Conservation (phyloP, 305 asterid genomes). For the Rubia tinctorum region DNA sequence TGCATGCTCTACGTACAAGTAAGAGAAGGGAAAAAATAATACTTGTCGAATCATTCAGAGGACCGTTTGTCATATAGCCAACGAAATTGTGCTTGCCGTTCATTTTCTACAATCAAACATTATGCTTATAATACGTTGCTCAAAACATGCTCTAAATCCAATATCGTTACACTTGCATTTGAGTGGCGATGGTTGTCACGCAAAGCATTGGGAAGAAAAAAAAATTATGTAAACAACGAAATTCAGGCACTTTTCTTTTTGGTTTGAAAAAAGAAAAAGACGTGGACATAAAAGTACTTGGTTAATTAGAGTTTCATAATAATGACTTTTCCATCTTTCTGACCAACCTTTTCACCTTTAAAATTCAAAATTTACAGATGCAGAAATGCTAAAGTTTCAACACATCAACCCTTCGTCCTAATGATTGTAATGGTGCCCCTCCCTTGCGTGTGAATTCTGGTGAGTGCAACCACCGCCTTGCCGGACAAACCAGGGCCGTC, state of each 20-base stretch:
- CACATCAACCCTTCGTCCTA: slow-evolving; percentile 57
- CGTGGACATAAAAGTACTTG: not conserved
- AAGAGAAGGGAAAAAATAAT: no score
- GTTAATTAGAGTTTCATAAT: not conserved
- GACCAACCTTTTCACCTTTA: not conserved
- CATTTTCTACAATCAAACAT: not conserved
- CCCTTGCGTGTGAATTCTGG: slow-evolving; percentile 86
- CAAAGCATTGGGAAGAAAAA: not conserved
- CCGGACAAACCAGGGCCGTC: slow-evolving; percentile 89
- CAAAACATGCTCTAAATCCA: no score
- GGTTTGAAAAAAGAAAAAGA: not conserved
- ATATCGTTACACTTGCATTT: not conserved
- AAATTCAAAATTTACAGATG: not conserved
- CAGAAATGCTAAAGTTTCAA: not conserved
- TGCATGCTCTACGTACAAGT: not conserved
- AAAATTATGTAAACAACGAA: not conserved
- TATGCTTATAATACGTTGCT: no score
- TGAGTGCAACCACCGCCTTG: slow-evolving; percentile 83
- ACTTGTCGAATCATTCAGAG: not conserved
- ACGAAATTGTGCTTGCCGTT: not conserved
- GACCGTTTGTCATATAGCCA: not conserved
- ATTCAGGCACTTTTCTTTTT: not conserved
- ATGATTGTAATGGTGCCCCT: slow-evolving; percentile 88
- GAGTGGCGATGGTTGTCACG: not conserved
- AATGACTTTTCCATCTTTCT: not conserved